Conservation (phyloP, 1,284 basidiomycete genomes). For the Inonotus hispidus region DNA sequence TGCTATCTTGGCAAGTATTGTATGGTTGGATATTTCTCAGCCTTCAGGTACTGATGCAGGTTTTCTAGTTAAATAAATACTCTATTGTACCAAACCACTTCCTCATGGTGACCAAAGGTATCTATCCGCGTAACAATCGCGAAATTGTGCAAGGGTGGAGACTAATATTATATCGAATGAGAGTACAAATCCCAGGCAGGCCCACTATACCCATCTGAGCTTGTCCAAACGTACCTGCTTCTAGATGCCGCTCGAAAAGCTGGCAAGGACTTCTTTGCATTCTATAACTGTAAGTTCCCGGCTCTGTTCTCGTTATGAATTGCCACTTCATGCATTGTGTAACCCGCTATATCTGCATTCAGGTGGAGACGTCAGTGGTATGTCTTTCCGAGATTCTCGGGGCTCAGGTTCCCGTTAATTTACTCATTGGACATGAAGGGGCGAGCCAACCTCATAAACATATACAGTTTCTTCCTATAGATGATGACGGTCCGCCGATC, state of each 20-base stretch:
- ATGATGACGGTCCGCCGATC: conserved; percentile 63
- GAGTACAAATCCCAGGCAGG: conserved; percentile 72
- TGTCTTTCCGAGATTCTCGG: not conserved
- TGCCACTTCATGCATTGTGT: not conserved
- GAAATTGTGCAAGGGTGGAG: conserved; percentile 3
- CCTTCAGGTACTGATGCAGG: not conserved
- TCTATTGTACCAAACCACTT: conserved; percentile 81
- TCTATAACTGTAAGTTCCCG: conserved; percentile 72
- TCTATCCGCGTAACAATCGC: conserved; percentile 15
- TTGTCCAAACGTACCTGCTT: conserved; percentile 67
- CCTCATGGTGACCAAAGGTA: conserved; percentile 75
- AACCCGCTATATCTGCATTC: not conserved
- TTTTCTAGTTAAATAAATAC: conserved; percentile 74
- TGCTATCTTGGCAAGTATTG: conserved; percentile 61
- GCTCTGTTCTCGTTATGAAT: not conserved
- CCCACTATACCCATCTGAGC: conserved; percentile 71
- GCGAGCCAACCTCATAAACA: conserved; percentile 88
- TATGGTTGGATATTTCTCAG: not conserved
- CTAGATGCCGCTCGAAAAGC: conserved; percentile 62
- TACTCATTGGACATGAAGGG: conserved; percentile 76
- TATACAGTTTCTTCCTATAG: conserved; percentile 72
- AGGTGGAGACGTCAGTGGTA: conserved; percentile 16
- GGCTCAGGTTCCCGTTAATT: conserved; percentile 24
- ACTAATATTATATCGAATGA: conserved; percentile 34
- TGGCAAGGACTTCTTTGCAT: conserved; percentile 61